A percentile compares a stretch with the other conserved stretches of the same genome.
These are phyloP conservation scores for Colletotrichum scovillei DNA, from an alignment of 2,329 filamentous ascomycete genomes.

Conservation along the genomic window DNA sequence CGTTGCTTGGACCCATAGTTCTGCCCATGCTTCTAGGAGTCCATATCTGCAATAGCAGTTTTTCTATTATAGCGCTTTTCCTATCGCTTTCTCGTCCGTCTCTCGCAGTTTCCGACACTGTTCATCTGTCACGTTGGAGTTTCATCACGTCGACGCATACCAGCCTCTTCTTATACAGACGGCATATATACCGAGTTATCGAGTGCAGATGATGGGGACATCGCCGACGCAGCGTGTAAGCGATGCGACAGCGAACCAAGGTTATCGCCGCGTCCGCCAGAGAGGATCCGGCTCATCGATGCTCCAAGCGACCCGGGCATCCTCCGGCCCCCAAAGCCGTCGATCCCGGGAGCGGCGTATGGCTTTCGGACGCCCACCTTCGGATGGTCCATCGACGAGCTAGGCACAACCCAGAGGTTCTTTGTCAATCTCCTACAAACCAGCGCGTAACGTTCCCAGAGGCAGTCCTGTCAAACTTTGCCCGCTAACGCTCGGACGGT, in stretches of 20 bases:
- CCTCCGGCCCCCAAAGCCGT: neutral
- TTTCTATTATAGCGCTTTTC: conserved; percentile 9
- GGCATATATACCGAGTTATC: neutral
- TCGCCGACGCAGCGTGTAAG: neutral
- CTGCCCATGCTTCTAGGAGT: conserved; percentile 4
- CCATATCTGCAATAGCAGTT: neutral
- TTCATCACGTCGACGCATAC: conserved; percentile 5
- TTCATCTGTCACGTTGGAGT: neutral
- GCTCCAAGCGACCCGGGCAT: neutral
- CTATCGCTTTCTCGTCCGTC: neutral
- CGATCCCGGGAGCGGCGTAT: neutral
- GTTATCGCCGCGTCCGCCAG: neutral
- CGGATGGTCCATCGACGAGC: neutral
- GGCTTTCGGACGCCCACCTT: neutral
- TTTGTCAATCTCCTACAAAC: conserved; percentile 7
- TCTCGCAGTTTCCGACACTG: neutral
- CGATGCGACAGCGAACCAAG: neutral
- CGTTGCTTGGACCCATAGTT: neutral
- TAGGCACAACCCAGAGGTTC: conserved; percentile 12
- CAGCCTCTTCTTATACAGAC: neutral
- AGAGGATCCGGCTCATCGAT: neutral
- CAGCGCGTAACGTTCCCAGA: conserved; percentile 7
- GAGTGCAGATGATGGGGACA: neutral
- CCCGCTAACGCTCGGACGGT: conserved; percentile 22
- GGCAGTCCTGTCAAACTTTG: conserved; percentile 8